Evolutionary conservation across 768 basidiomycete genomes (phyloP), one percentile per base, ranked within the genome.

Genomic region (Podaxis pistillaris): DNA sequence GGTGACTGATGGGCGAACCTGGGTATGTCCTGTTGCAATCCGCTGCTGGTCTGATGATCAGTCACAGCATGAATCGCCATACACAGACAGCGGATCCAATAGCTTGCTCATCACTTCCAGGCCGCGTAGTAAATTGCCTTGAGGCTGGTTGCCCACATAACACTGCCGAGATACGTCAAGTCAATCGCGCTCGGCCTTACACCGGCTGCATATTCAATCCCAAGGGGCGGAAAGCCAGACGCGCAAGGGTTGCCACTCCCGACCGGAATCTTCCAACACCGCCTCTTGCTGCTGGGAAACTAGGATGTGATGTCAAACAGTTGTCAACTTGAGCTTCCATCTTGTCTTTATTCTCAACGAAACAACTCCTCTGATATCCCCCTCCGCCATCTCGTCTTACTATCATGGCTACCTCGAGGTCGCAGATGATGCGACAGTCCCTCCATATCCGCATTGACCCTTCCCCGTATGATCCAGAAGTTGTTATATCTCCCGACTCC

Each of bases 361-460:
- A 33, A 19, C 33, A 5, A 41, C 44, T 44, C 15, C 19, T 28
- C 40, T 51, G 44, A 47, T 58, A 36, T 26, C 56, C 40, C 44
- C 15, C 50, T n/a, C 37, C 64, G 47, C 24, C 55, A 30, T 58
- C 47, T 30, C 50, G 15, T 63, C 66, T 50, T 50, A 6, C 49
- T 62, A 37, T 65, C 55, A 78, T 78, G 52, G 73, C 77, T 58
- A 53, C 75, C 37, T 71, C 78, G 33, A 74, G 72, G 58, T 72
- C 72, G 12, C 69, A 73, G 15, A 68, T 68, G 49, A 68, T 73
- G 60, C 77, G 78, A 56, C 79, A 79, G 65, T 71, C 74, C 40
- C 75, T 81, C 33, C 76, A 78, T 62, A 71, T 81, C 56, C 73
- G 73, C 66, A 78, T 77, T 50, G 72, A 74, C 62, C 74, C 76